A percentile compares a stretch with the other conserved stretches of the same genome.
Conservation (phyloP, 2,329 filamentous ascomycete species). For the Neofusicoccum laricinum region DNA sequence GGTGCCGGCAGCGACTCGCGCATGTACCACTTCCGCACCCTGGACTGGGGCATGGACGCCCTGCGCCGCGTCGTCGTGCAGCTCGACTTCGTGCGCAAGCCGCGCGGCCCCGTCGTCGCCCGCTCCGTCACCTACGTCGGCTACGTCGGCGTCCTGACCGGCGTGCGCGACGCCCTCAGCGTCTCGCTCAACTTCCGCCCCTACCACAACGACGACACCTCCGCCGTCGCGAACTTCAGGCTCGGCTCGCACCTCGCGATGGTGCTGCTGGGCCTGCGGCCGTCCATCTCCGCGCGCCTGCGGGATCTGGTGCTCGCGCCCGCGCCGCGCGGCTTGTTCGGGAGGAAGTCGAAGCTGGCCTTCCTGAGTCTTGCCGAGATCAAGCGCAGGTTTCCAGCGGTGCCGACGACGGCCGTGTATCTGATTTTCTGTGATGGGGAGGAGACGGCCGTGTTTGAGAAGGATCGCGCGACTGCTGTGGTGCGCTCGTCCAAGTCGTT, state of each 20-base stretch:
- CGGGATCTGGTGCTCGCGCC: slow-evolving; percentile 42
- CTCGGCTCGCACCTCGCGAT: slow-evolving; percentile 51
- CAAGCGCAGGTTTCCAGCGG: slow-evolving; percentile 31
- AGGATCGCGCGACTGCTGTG: slow-evolving; percentile 50
- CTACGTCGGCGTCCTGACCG: slow-evolving; percentile 52
- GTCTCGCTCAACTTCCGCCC: slow-evolving; percentile 52
- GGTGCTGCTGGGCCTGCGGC: slow-evolving; percentile 53
- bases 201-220: slow-evolving; percentile 43
- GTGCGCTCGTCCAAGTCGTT: slow-evolving; percentile 49
- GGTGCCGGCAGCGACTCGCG: neutral
- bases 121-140: slow-evolving; percentile 51
- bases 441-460: slow-evolving; percentile 52
- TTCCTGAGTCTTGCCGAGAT: slow-evolving; percentile 28
- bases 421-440: slow-evolving; percentile 53
- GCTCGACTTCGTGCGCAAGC: slow-evolving; percentile 37
- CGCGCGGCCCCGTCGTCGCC: slow-evolving; percentile 40
- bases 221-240: slow-evolving; percentile 31
- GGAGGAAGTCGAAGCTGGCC: neutral
- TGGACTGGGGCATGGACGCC: slow-evolving; percentile 47
- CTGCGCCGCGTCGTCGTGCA: slow-evolving; percentile 42
- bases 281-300: slow-evolving; percentile 53
- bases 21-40: slow-evolving; percentile 56
- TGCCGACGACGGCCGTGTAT: slow-evolving; percentile 55
- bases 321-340: neutral
- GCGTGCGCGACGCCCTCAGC: slow-evolving; percentile 47